phyloP scores from a whole-genome alignment of 495 filamentous ascomycete species.

The Aspergillus baeticus region DNA sequence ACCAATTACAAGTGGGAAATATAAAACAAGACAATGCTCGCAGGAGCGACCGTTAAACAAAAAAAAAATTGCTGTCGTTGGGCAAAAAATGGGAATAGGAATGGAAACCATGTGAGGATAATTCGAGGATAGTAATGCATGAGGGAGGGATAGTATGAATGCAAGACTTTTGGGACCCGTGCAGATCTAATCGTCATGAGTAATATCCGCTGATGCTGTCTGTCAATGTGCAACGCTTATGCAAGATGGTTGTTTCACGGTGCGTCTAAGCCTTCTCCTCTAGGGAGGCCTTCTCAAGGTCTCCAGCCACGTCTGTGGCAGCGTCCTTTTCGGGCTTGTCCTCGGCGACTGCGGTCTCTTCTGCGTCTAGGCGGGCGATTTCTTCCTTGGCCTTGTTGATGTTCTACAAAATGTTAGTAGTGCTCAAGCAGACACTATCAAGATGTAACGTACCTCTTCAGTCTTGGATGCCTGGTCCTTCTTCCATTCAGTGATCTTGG shows the following conservation, averaged over 20 bases:
- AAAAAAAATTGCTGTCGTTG: constrained; percentile 3
- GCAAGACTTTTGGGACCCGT: constrained; percentile 14
- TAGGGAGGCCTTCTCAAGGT: constrained; percentile 57
- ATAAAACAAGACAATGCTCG: constrained; percentile 14
- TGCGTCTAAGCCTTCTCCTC: constrained; percentile 51
- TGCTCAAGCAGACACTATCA: background rate
- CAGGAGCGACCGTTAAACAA: background rate
- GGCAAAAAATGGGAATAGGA: background rate
- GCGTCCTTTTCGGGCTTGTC: constrained; percentile 59
- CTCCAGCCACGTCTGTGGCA: constrained; percentile 53
- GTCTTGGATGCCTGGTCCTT: constrained; percentile 86
- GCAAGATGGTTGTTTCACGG: constrained; percentile 14
- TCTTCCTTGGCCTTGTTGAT: constrained; percentile 69
- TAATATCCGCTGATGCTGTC: constrained; percentile 15
- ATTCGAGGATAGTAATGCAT: background rate
- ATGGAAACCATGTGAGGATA: constrained; percentile 3
- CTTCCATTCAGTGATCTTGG: constrained; percentile 92
- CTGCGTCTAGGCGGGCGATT: constrained; percentile 63
- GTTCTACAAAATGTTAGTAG: constrained; percentile 53
- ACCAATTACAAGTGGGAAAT: constrained; percentile 18
- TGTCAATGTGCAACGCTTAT: constrained; percentile 15
- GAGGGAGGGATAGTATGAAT: constrained; percentile 5
- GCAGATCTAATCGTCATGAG: constrained; percentile 15
- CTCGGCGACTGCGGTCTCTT: constrained; percentile 37
- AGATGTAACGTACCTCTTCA: constrained; percentile 65